Base-by-base conservation (phyloP, 106 monocot genomes). In the Acorus calamus region DNA sequence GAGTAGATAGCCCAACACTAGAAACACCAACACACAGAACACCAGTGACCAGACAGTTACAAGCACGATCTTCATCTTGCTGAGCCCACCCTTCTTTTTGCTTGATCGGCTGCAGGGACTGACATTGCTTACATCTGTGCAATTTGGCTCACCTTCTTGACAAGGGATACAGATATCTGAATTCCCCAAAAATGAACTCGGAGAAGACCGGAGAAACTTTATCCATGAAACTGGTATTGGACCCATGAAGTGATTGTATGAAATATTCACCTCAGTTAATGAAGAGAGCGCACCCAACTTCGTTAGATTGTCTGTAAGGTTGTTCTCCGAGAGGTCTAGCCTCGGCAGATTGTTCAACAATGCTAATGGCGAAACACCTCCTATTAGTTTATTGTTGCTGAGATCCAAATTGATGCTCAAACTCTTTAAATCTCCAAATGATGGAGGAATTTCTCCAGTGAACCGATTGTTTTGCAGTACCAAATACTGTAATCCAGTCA, bases 321-420 rank as follows among this genome's bases (percentile, higher is more conserved):
- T 84, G 66, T 91, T 96, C 49, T 14, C 56, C 71, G 94, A 96
- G 4, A 94, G 60, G 73, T 96, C 87, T 73, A 96, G 73, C 47
- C 71, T 84, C 61, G 53, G 67, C 5, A 91, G 66, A 53, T 8
- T 73, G 3, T 66, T 63, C 64, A 94, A 49, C 69, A 66, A 80
- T 6, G 66, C 67, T 2, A 96, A 42, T 41, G 41, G 6, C 5
- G 86, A 77, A 47, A 87, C 55, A 14, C 73, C 42, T 46, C 90
- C 94, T 4, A 50, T 57, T n/a, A 96, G 76, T n/a, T n/a, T 65
- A 43, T 96, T 91, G 53, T 66, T 52, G 52, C 94, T 85, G 13
- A 96, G 78, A 53, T 96, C 84, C 49, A 96, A 64, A 64, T 71
- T 57, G 52, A 79, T 62, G 4, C 68, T 41, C 42, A 87, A 59